Percentiles rank a stretch among this genome's conserved stretches.
These are phyloP conservation scores for Pleurotus citrinopileatus DNA, from an alignment of 768 basidiomycete genomes.

Conservation along the genomic window DNA sequence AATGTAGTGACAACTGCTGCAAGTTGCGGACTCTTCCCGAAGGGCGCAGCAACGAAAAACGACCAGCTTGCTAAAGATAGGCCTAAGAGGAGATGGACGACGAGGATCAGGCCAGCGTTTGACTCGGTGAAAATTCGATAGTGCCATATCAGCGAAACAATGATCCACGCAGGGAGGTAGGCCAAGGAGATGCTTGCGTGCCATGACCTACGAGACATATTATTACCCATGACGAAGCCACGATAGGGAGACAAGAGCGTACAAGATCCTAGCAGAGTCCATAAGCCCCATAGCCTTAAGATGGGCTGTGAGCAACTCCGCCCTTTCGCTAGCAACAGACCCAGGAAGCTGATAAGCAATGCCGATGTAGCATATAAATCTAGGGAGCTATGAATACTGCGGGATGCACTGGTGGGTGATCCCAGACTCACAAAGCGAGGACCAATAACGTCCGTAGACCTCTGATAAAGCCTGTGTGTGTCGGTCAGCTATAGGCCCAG, in stretches of 20 bases:
- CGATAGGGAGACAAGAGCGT: constrained; percentile 17
- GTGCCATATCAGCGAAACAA: constrained; percentile 64
- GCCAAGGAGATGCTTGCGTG: constrained; percentile 60
- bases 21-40: constrained; percentile 70
- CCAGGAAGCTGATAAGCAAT: constrained; percentile 80
- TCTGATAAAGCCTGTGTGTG: constrained; percentile 50
- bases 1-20: constrained; percentile 68
- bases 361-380: constrained; percentile 70
- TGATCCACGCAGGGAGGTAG: constrained; percentile 78
- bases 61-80: constrained; percentile 69
- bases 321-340: constrained; percentile 62
- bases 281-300: constrained; percentile 80
- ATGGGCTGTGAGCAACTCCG: constrained; percentile 61
- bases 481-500: constrained; percentile 7
- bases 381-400: constrained; percentile 24
- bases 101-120: constrained; percentile 55
- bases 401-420: too few relatives aligned
- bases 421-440: constrained; percentile 55
- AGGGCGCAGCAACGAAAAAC: constrained; percentile 66
- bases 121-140: constrained; percentile 63
- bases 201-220: constrained; percentile 53
- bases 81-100: constrained; percentile 65
- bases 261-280: constrained; percentile 67
- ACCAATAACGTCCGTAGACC: constrained; percentile 63
- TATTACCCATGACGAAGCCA: constrained; percentile 1